Evolutionary conservation across 768 basidiomycete species (phyloP).

Genomic region (Panaeolus papilionaceus): DNA sequence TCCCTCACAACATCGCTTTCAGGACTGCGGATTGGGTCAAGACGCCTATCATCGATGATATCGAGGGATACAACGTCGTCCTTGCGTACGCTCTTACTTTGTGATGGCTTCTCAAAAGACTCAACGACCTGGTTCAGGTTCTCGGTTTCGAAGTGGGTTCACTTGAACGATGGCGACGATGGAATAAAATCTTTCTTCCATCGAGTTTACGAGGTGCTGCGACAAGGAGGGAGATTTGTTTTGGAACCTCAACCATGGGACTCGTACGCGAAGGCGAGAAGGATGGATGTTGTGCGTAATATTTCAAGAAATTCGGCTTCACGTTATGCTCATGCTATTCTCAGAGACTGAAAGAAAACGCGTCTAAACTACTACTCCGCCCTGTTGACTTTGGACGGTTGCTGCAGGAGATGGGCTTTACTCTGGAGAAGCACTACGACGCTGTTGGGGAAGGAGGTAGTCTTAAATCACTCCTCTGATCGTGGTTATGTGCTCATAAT

Average conservation of each 20-base stretch:
- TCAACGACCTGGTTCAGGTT: constrained; percentile 51
- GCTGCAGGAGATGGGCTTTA: constrained; percentile 70
- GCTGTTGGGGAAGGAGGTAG: constrained; percentile 69
- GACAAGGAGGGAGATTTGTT: constrained; percentile 70
- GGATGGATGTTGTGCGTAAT: constrained; percentile 61
- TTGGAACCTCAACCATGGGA: constrained; percentile 90
- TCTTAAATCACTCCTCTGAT: constrained; percentile 25
- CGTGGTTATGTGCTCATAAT: constrained; percentile 16
- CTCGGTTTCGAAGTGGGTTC: constrained; percentile 93
- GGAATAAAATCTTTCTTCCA: constrained; percentile 74
- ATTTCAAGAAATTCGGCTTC: background rate
- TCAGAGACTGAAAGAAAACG: constrained; percentile 66
- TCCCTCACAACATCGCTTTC: constrained; percentile 84
- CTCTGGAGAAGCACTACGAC: constrained; percentile 52
- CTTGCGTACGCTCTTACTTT: constrained; percentile 63
- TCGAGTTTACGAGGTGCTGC: constrained; percentile 61
- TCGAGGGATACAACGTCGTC: constrained; percentile 74
- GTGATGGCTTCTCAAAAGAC: background rate
- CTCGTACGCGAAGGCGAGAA: constrained; percentile 78
- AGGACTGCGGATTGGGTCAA: constrained; percentile 77
- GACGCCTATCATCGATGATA: constrained; percentile 59
- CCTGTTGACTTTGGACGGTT: constrained; percentile 67
- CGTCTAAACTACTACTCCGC: constrained; percentile 57
- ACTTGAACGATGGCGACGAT: constrained; percentile 80
- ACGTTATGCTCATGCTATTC: background rate